Conservation (phyloP, 257 asterid species). For the Galeopsis tetrahit region DNA sequence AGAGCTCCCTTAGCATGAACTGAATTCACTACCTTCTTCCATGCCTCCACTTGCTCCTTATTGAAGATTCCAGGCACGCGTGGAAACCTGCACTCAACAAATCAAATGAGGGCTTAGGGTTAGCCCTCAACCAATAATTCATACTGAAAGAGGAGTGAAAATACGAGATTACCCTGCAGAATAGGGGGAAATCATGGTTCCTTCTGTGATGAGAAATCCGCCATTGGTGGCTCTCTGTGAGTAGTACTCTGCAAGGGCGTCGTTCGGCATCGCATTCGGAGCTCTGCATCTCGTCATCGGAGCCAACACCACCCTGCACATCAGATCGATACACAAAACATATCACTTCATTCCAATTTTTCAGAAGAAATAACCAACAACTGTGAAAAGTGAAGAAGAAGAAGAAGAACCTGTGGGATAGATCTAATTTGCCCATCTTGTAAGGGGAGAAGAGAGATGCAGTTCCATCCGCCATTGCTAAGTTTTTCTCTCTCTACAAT, state of each 20-base stretch:
- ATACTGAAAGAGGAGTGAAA: background rate
- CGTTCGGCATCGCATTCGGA: constrained; percentile 57
- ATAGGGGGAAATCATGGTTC: constrained; percentile 83
- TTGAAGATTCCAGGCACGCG: constrained; percentile 92
- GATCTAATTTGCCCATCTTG: constrained; percentile 76
- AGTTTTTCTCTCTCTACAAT: background rate
- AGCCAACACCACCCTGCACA: constrained; percentile 81
- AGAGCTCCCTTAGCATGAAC: constrained; percentile 85
- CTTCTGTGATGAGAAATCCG: constrained; percentile 94
- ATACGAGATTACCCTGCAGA: constrained; percentile 78
- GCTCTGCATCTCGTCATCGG: constrained; percentile 99
- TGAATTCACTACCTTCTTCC: constrained; percentile 77
- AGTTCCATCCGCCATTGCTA: constrained; percentile 51
- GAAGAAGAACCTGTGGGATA: constrained; percentile 74
- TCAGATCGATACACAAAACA: background rate
- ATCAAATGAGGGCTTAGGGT: background rate
- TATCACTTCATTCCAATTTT: background rate
- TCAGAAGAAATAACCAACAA: background rate
- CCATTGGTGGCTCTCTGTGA: constrained; percentile 83
- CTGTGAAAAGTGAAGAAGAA: background rate
- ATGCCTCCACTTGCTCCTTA: constrained; percentile 81
- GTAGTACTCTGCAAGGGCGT: constrained; percentile 75
- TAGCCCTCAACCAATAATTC: constrained; percentile 5
- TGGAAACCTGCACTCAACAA: constrained; percentile 62
- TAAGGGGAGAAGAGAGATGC: constrained; percentile 83